phyloP scores from a whole-genome alignment of 306 rosid species.

The Pyrus pyrifolia region DNA sequence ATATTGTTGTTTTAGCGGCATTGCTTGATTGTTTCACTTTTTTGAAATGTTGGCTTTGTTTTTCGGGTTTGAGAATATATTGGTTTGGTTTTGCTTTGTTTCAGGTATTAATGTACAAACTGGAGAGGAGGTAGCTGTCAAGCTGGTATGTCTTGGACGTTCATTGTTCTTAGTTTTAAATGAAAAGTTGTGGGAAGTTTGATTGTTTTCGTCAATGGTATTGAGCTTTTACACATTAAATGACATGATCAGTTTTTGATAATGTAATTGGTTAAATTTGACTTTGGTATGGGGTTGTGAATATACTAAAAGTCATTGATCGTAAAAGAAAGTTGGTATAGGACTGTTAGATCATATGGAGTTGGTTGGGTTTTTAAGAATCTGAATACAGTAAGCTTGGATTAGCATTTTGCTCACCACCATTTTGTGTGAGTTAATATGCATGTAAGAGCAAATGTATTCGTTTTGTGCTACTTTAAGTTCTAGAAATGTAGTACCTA shows the following conservation, averaged over 20 bases:
- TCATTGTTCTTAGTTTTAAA: slow-evolving; percentile 1
- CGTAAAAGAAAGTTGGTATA: neutral
- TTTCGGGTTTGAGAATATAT: slow-evolving; percentile 6
- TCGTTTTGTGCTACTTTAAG: neutral
- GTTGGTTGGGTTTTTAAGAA: neutral
- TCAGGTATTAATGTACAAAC: slow-evolving; percentile 82
- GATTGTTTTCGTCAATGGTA: neutral
- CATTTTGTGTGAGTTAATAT: neutral
- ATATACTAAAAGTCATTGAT: neutral
- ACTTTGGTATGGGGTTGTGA: neutral
- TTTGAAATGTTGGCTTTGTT: slow-evolving; percentile 8
- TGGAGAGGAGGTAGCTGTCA: slow-evolving; percentile 97
- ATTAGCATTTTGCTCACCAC: neutral
- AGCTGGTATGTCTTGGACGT: slow-evolving; percentile 60
- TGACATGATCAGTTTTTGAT: neutral
- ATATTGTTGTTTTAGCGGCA: neutral
- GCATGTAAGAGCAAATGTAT: neutral
- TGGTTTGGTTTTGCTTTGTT: slow-evolving; percentile 30
- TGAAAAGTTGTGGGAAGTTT: neutral
- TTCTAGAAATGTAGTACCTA: neutral
- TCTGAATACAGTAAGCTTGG: neutral
- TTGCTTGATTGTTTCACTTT: slow-evolving; percentile 9
- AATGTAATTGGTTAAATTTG: neutral
- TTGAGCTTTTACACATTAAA: neutral
- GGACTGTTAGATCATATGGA: neutral